Conservation (phyloP, 345 rosid species). For the Hypericum androsaemum region DNA sequence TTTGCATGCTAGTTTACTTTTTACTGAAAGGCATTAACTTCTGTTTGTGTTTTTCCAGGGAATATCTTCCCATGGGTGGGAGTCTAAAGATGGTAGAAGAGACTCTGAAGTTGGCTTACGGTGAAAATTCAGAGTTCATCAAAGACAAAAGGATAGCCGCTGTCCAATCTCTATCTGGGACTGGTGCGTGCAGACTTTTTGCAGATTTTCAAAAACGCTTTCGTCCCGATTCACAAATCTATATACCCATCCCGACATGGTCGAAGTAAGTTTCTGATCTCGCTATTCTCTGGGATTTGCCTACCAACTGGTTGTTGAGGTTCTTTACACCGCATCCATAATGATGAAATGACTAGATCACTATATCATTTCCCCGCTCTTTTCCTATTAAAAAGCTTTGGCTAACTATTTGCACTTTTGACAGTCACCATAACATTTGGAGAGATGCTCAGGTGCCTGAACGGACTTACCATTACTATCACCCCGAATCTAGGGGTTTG, state of each 20-base stretch:
- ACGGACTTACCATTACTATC: constrained; percentile 76
- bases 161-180: constrained; percentile 83
- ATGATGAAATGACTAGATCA: neutral
- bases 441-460: constrained; percentile 88
- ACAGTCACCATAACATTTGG: constrained; percentile 98
- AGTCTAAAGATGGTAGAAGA: constrained; percentile 83
- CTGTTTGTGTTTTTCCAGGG: constrained; percentile 38
- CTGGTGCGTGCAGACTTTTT: constrained; percentile 94
- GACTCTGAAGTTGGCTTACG: constrained; percentile 87
- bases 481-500: constrained; percentile 73
- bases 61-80: constrained; percentile 99
- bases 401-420: constrained; percentile 15
- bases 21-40: neutral
- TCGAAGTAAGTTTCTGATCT: constrained; percentile 50
- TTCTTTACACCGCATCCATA: neutral
- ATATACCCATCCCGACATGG: constrained; percentile 94
- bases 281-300: too few species aligned
- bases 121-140: constrained; percentile 66
- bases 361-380: neutral
- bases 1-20: neutral
- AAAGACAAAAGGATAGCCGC: constrained; percentile 87
- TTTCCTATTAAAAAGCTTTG: neutral
- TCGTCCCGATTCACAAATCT: constrained; percentile 70
- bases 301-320: neutral
- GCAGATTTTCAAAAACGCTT: constrained; percentile 95